Base-by-base conservation (phyloP, 257 asterid genomes). In the Primulina huaijiensis region DNA sequence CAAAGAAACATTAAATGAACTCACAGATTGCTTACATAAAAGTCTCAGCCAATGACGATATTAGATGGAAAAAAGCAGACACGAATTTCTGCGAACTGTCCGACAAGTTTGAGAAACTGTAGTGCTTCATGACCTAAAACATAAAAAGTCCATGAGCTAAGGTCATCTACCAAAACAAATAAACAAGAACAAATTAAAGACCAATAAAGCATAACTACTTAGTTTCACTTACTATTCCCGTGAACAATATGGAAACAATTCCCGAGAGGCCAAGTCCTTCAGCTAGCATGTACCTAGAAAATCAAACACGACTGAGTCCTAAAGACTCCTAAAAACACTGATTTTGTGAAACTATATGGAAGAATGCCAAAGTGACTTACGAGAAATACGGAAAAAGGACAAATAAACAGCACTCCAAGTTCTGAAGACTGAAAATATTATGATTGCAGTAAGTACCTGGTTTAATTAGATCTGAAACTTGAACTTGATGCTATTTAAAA, bases 181-280 rank as follows among this genome's bases (percentile, higher is more conserved):
- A 63, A 58, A 64, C 60, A 74, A 68, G 69, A 64, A 56, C 63
- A 61, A 43, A 72, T 73, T 65, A 53, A 17, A 62, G 69, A 58
- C 19, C 71, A 76, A 68, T 55, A 62, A 38, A 66, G 52, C 75
- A 59, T 67, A 74, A 64, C 14, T 31, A 65, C 23, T 62, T 40
- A 55, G 62, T 64, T 52, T 68, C 68, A 87, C 97, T 87, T 83
- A 93, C 96, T 64, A 94, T 92, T 86, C 99, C 99, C 69, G 99
- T 94, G 89, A 90, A 94, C 78, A 94, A 75, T 81, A 94, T 94
- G 29, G 99, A 94, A 25, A 94, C 97, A 29, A 94, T 94, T 60
- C 99, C 99, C 57, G 99, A 90, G 60, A 94, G 92, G 76, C 99
- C 97, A 78, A 91, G 92, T 72, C 99, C 99, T 89, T 94, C 99